Evolutionary conservation across 768 basidiomycete genomes (phyloP).

Genomic region (Rickenella mellea): DNA sequence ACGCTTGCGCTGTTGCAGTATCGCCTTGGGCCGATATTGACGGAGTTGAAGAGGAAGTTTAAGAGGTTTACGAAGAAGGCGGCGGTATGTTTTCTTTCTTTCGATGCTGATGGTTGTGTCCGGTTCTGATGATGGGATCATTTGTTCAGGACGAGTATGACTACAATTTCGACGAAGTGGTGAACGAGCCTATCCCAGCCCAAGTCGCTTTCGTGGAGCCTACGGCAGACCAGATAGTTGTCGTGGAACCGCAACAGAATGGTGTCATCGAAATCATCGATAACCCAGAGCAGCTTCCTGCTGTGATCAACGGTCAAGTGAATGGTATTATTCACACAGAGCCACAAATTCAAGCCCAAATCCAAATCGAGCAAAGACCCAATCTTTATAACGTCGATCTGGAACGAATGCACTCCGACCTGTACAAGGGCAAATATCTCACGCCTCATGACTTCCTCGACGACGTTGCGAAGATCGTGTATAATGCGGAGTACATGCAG

Average conservation of each 20-base stretch:
- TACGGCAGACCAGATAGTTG: too few relatives aligned
- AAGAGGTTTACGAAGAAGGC: slow-evolving; percentile 82
- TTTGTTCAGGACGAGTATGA: slow-evolving; percentile 65
- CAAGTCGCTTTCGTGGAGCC: too few relatives aligned
- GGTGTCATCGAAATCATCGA: slow-evolving; percentile 35
- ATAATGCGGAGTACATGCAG: slow-evolving; percentile 52
- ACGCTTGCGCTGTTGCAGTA: slow-evolving; percentile 77
- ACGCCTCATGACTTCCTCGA: slow-evolving; percentile 83
- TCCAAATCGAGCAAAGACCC: slow-evolving; percentile 28
- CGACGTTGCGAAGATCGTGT: slow-evolving; percentile 72
- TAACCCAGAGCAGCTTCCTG: slow-evolving; percentile 21
- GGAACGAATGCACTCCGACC: slow-evolving; percentile 78
- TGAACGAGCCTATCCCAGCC: slow-evolving; percentile 10
- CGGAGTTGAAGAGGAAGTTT: slow-evolving; percentile 86
- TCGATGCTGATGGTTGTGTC: background rate
- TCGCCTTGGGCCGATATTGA: slow-evolving; percentile 82
- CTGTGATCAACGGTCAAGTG: slow-evolving; percentile 26
- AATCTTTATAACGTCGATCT: slow-evolving; percentile 81
- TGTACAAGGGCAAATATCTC: slow-evolving; percentile 80
- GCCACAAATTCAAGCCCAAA: slow-evolving; percentile 22
- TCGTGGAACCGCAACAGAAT: slow-evolving; percentile 18
- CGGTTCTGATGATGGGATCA: slow-evolving; percentile 7
- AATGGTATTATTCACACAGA: slow-evolving; percentile 9
- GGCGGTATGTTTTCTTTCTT: slow-evolving; percentile 37
- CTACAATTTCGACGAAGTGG: slow-evolving; percentile 31